Evolutionary conservation across 2,329 filamentous ascomycete species (phyloP).

Genomic region (Neobulgaria alba): DNA sequence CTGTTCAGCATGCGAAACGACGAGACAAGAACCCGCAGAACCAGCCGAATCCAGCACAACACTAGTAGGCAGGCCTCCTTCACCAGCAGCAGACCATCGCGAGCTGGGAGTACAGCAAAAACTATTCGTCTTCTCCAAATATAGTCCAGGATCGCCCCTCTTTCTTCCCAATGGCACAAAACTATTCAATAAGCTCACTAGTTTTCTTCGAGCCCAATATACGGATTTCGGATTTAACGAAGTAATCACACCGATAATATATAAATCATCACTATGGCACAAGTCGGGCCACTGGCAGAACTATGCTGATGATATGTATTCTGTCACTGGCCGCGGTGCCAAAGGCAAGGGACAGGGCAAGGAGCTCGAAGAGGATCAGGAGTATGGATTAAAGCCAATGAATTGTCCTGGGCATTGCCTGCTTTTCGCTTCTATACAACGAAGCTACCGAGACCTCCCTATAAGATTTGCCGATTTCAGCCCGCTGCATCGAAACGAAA

Average conservation of each 20-base stretch:
- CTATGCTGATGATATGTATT: slow-evolving; percentile 89
- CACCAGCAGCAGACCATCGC: slow-evolving; percentile 42
- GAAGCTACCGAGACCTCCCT: slow-evolving; percentile 73
- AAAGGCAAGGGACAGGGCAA: slow-evolving; percentile 28
- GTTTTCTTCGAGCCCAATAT: slow-evolving; percentile 78
- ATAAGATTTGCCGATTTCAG: slow-evolving; percentile 83
- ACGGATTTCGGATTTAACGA: slow-evolving; percentile 78
- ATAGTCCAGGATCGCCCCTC: slow-evolving; percentile 78
- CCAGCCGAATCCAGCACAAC: neutral
- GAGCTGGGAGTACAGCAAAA: slow-evolving; percentile 57
- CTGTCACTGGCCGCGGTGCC: slow-evolving; percentile 48
- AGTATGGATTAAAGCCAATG: slow-evolving; percentile 85
- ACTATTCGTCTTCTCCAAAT: slow-evolving; percentile 69
- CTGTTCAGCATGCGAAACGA: slow-evolving; percentile 25
- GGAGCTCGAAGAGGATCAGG: slow-evolving; percentile 49
- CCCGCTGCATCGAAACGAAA: slow-evolving; percentile 77
- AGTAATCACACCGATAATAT: slow-evolving; percentile 83
- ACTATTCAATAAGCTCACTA: slow-evolving; percentile 75
- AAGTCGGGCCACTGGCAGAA: slow-evolving; percentile 82
- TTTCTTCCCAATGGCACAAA: slow-evolving; percentile 75
- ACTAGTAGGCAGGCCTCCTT: neutral
- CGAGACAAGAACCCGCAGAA: slow-evolving; percentile 2
- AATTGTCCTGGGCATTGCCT: slow-evolving; percentile 87
- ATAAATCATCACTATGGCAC: slow-evolving; percentile 81
- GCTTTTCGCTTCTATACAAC: slow-evolving; percentile 64